phyloP scores from a whole-genome alignment of 2,329 filamentous ascomycete species.

The Ophioceras dolichostomum region DNA sequence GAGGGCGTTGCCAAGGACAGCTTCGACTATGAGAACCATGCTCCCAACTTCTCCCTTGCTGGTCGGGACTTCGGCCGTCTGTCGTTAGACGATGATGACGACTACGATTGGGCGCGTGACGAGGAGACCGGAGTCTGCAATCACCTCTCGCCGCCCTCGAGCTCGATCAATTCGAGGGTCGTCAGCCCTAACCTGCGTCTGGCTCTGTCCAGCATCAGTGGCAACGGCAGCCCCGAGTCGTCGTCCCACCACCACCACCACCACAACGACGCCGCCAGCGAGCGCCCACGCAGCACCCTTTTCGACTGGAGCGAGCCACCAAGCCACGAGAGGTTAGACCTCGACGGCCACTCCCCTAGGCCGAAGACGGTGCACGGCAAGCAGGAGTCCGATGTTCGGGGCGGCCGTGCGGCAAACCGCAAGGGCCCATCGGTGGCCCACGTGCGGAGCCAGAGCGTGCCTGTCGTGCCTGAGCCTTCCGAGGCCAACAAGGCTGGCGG shows the following conservation, averaged over 20 bases:
- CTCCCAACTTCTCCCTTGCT: slow-evolving; percentile 19
- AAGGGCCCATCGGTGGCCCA: slow-evolving; percentile 59
- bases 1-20: not conserved
- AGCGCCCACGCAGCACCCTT: slow-evolving; percentile 53
- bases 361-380: slow-evolving; percentile 69
- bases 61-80: slow-evolving; percentile 33
- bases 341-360: slow-evolving; percentile 44
- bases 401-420: slow-evolving; percentile 54
- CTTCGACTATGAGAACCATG: slow-evolving; percentile 7
- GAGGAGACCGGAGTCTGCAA: slow-evolving; percentile 41
- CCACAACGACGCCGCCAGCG: slow-evolving; percentile 18
- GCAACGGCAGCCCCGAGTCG: slow-evolving; percentile 27
- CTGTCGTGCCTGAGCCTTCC: slow-evolving; percentile 51
- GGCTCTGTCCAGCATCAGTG: slow-evolving; percentile 40
- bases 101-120: slow-evolving; percentile 51
- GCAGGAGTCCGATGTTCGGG: slow-evolving; percentile 57
- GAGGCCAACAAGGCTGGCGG: slow-evolving; percentile 42
- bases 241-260: too few species aligned
- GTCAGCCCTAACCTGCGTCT: slow-evolving; percentile 41
- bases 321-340: slow-evolving; percentile 46
- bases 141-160: slow-evolving; percentile 44
- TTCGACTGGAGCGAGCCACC: slow-evolving; percentile 70
- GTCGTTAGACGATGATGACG: slow-evolving; percentile 50
- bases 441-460: slow-evolving; percentile 71
- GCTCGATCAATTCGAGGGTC: slow-evolving; percentile 38